phyloP scores from a whole-genome alignment of 1,284 basidiomycete genomes.

The Ustilago bromivora region DNA sequence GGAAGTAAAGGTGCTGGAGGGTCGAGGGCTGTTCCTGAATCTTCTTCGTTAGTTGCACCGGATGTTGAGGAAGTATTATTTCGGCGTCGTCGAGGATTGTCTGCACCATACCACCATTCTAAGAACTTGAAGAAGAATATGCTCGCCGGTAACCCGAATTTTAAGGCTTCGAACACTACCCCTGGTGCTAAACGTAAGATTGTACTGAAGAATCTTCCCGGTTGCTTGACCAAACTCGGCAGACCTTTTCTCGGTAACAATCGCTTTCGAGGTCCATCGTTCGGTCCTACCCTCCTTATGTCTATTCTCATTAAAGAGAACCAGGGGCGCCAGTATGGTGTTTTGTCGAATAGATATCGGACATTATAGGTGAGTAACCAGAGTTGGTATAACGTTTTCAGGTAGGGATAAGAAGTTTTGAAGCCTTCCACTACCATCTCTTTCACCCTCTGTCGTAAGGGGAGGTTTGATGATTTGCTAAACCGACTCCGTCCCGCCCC shows the following conservation, averaged over 20 bases:
- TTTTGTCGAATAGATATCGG: constrained; percentile 89
- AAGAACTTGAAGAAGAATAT: constrained; percentile 98
- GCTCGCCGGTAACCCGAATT: constrained; percentile 85
- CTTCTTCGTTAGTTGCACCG: constrained; percentile 65
- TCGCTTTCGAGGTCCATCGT: constrained; percentile 41
- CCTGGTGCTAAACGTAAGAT: constrained; percentile 44
- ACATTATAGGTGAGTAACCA: constrained; percentile 85
- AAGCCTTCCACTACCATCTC: constrained; percentile 14
- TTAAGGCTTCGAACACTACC: constrained; percentile 72
- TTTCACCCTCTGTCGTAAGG: neutral
- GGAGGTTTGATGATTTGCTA: neutral
- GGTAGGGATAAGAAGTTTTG: constrained; percentile 79
- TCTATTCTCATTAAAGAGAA: constrained; percentile 84
- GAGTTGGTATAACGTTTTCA: constrained; percentile 81
- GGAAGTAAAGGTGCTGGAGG: constrained; percentile 21
- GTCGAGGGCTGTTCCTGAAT: constrained; percentile 10
- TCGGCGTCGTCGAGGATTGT: constrained; percentile 76
- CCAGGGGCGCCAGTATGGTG: constrained; percentile 92
- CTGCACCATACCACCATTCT: constrained; percentile 99
- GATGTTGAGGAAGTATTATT: constrained; percentile 63
- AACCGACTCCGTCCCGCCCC: constrained; percentile 11
- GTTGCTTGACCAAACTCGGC: constrained; percentile 48
- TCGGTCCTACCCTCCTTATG: constrained; percentile 77
- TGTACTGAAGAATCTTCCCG: constrained; percentile 34
- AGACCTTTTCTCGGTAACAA: constrained; percentile 46